Conservation (phyloP, 2,329 filamentous ascomycete genomes). For the Scytalidium sp. region DNA sequence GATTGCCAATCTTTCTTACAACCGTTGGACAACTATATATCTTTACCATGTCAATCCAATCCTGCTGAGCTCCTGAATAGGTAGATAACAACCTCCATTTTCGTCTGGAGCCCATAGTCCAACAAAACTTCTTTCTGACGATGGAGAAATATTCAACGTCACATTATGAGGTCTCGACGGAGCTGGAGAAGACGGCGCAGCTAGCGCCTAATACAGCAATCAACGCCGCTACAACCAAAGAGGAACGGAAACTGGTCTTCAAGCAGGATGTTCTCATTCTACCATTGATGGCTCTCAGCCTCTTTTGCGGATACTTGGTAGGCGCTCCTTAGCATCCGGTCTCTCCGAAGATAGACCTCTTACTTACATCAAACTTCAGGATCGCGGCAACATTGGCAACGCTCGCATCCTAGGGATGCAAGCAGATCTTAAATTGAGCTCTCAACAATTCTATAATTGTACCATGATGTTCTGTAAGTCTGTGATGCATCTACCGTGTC, state of each 20-base stretch:
- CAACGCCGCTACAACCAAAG: not conserved
- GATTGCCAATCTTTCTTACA: too few relatives aligned
- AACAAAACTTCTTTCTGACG: too few relatives aligned
- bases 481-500: not conserved
- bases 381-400: constrained; percentile 12
- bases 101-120: too few relatives aligned
- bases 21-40: too few relatives aligned
- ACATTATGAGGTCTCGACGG: too few relatives aligned
- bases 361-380: not conserved
- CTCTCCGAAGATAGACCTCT: not conserved
- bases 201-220: not conserved
- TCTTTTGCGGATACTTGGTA: constrained; percentile 12
- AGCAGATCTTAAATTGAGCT: constrained; percentile 4
- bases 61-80: too few relatives aligned
- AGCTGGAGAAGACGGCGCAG: too few relatives aligned
- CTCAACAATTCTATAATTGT: constrained; percentile 11
- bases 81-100: too few relatives aligned
- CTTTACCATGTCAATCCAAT: too few relatives aligned
- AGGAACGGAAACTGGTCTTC: constrained; percentile 1
- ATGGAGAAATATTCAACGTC: too few relatives aligned
- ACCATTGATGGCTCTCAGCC: constrained; percentile 4
- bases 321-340: not conserved
- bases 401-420: constrained; percentile 16
- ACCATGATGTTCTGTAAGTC: constrained; percentile 7
- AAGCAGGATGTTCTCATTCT: constrained; percentile 7